Evolutionary conservation across 2,329 filamentous ascomycete genomes (phyloP).

Genomic region (Hymenoscyphus linearis): DNA sequence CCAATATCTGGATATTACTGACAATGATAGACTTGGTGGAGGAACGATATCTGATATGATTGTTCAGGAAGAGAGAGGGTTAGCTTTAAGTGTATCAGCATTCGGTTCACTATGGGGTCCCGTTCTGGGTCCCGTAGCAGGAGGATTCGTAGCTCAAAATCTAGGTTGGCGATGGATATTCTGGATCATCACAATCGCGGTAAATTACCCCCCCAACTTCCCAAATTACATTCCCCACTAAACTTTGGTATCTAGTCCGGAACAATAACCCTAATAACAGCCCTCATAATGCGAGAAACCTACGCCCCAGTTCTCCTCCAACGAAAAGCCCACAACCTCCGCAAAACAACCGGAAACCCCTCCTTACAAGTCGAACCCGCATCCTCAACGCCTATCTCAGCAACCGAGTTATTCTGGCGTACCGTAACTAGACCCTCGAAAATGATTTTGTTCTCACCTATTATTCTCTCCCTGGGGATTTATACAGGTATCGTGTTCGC

Average conservation of each 20-base stretch:
- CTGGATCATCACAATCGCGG: slow-evolving; percentile 40
- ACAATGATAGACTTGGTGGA: slow-evolving; percentile 10
- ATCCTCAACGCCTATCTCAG: background rate
- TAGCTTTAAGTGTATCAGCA: slow-evolving; percentile 18
- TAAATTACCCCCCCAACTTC: background rate
- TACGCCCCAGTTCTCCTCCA: slow-evolving; percentile 42
- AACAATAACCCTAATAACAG: background rate
- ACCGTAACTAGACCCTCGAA: slow-evolving; percentile 37
- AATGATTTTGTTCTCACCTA: slow-evolving; percentile 29
- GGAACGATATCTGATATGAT: slow-evolving; percentile 23
- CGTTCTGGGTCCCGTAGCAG: slow-evolving; percentile 38
- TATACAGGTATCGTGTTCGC: slow-evolving; percentile 47
- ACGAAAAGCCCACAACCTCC: slow-evolving; percentile 37
- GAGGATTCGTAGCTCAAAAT: slow-evolving; percentile 42
- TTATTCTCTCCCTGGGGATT: slow-evolving; percentile 38
- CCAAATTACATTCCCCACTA: background rate
- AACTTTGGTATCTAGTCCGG: background rate
- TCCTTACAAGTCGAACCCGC: background rate
- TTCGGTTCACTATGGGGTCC: slow-evolving; percentile 32
- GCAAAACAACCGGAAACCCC: slow-evolving; percentile 44
- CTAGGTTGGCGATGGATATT: slow-evolving; percentile 49
- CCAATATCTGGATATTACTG: background rate
- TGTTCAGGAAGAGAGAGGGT: slow-evolving; percentile 15
- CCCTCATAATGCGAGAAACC: slow-evolving; percentile 35
- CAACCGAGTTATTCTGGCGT: background rate